Conservation (phyloP, 495 filamentous ascomycete genomes). For the Saxophila tyrrhenica region DNA sequence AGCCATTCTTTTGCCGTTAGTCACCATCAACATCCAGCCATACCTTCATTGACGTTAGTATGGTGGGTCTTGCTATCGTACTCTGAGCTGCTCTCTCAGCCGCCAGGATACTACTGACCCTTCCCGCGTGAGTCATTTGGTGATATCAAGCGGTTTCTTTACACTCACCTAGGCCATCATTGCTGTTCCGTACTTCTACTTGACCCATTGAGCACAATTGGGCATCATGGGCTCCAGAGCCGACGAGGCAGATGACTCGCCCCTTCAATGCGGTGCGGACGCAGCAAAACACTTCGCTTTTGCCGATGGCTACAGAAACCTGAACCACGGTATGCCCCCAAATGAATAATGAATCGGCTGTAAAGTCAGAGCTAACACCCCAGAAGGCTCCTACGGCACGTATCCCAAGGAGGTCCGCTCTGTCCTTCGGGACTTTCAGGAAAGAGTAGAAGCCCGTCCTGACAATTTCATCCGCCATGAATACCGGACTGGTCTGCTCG, state of each 20-base stretch:
- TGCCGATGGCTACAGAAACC: slow-evolving; percentile 52
- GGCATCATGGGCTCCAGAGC: background rate
- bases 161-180: too few relatives aligned
- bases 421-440: slow-evolving; percentile 47
- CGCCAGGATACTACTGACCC: too few relatives aligned
- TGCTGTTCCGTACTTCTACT: too few relatives aligned
- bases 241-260: background rate
- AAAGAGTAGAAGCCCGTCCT: slow-evolving; percentile 48
- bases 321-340: slow-evolving; percentile 61
- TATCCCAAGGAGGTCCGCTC: slow-evolving; percentile 51
- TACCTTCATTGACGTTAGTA: too few relatives aligned
- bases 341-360: background rate
- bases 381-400: slow-evolving; percentile 65
- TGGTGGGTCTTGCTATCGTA: too few relatives aligned
- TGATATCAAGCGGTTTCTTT: too few relatives aligned
- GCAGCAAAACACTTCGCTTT: slow-evolving; percentile 64
- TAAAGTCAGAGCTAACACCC: background rate
- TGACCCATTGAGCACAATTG: too few relatives aligned
- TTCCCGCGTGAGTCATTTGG: too few relatives aligned
- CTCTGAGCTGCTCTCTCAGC: too few relatives aligned
- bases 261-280: slow-evolving; percentile 34
- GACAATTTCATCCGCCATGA: slow-evolving; percentile 63
- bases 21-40: too few relatives aligned
- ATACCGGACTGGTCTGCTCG: slow-evolving; percentile 41
- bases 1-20: too few relatives aligned